Evolutionary conservation across 2,329 filamentous ascomycete species (phyloP).

Genomic region (Aureobasidium subglaciale): DNA sequence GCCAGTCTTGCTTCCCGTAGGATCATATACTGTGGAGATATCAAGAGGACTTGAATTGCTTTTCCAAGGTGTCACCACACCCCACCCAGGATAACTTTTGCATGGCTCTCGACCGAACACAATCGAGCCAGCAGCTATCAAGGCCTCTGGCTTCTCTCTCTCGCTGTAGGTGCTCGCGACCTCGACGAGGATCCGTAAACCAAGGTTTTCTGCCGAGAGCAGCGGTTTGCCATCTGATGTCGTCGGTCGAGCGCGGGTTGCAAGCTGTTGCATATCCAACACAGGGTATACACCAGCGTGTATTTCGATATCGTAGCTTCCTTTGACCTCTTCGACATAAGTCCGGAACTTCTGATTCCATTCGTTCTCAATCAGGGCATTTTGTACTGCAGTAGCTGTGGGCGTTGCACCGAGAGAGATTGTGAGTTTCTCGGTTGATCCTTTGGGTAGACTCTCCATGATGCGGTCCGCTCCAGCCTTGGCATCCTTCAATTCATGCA

Average conservation of each 20-base stretch:
- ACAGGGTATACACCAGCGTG: constrained; percentile 72
- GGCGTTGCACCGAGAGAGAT: constrained; percentile 73
- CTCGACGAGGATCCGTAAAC: constrained; percentile 63
- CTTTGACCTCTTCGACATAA: constrained; percentile 31
- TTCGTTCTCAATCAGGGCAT: constrained; percentile 43
- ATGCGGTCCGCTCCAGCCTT: constrained; percentile 37
- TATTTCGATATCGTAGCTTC: constrained; percentile 50
- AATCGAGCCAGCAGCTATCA: constrained; percentile 62
- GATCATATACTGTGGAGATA: constrained; percentile 26
- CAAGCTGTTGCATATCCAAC: constrained; percentile 72
- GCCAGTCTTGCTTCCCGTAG: constrained; percentile 36
- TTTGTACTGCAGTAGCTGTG: constrained; percentile 60
- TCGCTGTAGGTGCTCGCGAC: constrained; percentile 61
- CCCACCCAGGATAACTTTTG: constrained; percentile 64
- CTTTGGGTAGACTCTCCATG: constrained; percentile 23
- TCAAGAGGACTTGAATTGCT: constrained; percentile 23
- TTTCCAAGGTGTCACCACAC: constrained; percentile 56
- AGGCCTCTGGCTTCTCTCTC: constrained; percentile 55
- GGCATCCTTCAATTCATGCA: constrained; percentile 52
- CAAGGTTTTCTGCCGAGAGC: constrained; percentile 51
- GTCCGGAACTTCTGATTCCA: constrained; percentile 27
- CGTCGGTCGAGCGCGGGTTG: constrained; percentile 55
- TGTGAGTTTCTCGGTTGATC: constrained; percentile 32
- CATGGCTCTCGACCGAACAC: constrained; percentile 69
- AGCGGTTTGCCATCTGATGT: constrained; percentile 24